Evolutionary conservation across 495 filamentous ascomycete species (phyloP).

Genomic region (Amphirosellinia nigrospora): DNA sequence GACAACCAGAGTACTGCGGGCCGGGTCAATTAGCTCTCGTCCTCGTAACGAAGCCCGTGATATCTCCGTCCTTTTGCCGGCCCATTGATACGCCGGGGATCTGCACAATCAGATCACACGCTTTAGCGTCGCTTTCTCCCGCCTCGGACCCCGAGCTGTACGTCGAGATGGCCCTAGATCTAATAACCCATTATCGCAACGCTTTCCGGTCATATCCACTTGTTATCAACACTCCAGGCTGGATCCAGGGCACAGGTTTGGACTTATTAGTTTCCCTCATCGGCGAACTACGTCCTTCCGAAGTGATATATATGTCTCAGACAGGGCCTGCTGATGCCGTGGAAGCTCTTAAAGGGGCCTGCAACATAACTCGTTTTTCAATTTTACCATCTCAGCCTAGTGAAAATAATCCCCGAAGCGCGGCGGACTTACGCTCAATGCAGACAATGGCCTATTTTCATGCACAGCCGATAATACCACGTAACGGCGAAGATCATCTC

Average conservation of each 20-base stretch:
- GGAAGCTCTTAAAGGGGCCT: conserved; percentile 56
- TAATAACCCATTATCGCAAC: conserved; percentile 68
- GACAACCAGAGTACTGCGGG: conserved; percentile 80
- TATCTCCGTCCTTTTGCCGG: conserved; percentile 79
- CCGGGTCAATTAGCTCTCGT: conserved; percentile 79
- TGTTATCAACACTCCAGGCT: conserved; percentile 82
- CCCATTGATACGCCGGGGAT: conserved; percentile 47
- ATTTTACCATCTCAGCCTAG: conserved; percentile 65
- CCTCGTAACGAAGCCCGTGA: conserved; percentile 64
- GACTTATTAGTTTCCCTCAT: conserved; percentile 73
- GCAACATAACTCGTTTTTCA: conserved; percentile 42
- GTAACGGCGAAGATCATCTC: conserved; percentile 17
- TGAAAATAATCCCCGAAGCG: conserved; percentile 66
- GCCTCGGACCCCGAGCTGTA: conserved; percentile 76
- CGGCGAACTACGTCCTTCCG: conserved; percentile 51
- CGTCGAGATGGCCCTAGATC: conserved; percentile 68
- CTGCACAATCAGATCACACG: conserved; percentile 66
- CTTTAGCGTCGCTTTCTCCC: conserved; percentile 73
- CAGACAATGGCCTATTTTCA: conserved; percentile 84
- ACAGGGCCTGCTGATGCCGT: conserved; percentile 71
- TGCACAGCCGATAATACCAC: conserved; percentile 31
- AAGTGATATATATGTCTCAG: conserved; percentile 78
- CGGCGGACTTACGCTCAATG: conserved; percentile 76
- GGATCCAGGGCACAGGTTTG: conserved; percentile 78
- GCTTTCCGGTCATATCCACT: conserved; percentile 59